Percentiles rank a stretch among this genome's conserved stretches.
Conservation (phyloP, 2,329 filamentous ascomycete genomes). For the Lecanicillium sp. region DNA sequence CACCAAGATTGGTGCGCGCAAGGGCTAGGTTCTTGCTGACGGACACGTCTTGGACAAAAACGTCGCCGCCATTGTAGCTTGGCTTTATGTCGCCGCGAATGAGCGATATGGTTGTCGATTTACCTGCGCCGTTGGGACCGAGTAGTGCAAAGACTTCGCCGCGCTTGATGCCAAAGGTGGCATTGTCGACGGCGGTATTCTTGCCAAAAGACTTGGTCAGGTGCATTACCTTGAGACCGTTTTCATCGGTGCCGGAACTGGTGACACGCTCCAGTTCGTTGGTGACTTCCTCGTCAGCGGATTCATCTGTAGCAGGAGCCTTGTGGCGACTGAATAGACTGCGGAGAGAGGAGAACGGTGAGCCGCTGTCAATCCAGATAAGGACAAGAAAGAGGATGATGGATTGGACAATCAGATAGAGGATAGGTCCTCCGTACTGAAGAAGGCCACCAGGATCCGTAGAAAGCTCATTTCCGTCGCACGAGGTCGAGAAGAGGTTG, state of each 20-base stretch:
- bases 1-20: conserved; percentile 73
- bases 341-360: conserved; percentile 45
- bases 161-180: conserved; percentile 71
- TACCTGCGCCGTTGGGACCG: conserved; percentile 86
- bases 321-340: conserved; percentile 28
- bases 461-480: conserved; percentile 54
- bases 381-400: conserved; percentile 63
- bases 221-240: conserved; percentile 71
- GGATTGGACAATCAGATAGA: conserved; percentile 72
- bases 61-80: conserved; percentile 60
- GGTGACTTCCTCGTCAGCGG: conserved; percentile 51
- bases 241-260: conserved; percentile 24
- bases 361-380: conserved; percentile 74
- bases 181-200: conserved; percentile 76
- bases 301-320: conserved; percentile 15
- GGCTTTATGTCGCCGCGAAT: conserved; percentile 84
- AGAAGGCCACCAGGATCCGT: conserved; percentile 61
- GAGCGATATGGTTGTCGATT: conserved; percentile 80
- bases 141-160: conserved; percentile 84
- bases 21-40: conserved; percentile 63
- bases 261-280: conserved; percentile 57
- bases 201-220: conserved; percentile 72
- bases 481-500: conserved; percentile 78
- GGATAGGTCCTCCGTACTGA: conserved; percentile 74
- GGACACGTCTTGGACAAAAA: conserved; percentile 71